Evolutionary conservation across 139 green algal species (phyloP).

Genomic region (Chlorella sp.): DNA sequence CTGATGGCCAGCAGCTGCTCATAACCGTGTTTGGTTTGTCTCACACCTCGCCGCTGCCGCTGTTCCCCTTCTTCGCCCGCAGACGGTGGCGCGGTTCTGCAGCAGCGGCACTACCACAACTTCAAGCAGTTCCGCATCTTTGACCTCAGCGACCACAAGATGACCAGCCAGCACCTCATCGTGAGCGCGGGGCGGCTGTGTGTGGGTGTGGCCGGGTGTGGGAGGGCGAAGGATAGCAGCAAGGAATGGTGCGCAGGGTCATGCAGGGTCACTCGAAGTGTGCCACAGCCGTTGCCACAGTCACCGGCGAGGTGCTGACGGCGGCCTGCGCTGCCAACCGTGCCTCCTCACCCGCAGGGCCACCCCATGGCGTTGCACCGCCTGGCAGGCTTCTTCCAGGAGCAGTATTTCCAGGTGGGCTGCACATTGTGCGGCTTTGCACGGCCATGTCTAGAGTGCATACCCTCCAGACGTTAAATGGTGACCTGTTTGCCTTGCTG

Average conservation of each 20-base stretch:
- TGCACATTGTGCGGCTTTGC: too few relatives aligned
- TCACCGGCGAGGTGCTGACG: too few relatives aligned
- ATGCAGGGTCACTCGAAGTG: too few relatives aligned
- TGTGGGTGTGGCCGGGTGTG: not conserved
- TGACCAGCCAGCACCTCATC: slow-evolving; percentile 49
- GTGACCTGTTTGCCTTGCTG: too few relatives aligned
- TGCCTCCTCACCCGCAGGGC: not conserved
- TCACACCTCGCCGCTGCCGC: too few relatives aligned
- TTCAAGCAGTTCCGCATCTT: slow-evolving; percentile 56
- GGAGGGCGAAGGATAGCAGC: not conserved
- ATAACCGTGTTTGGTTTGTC: too few relatives aligned
- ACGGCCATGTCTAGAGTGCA: too few relatives aligned
- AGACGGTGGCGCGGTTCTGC: slow-evolving; percentile 47
- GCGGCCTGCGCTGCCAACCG: not conserved
- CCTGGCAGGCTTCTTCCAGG: slow-evolving; percentile 64
- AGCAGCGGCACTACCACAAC: slow-evolving; percentile 53
- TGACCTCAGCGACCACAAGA: slow-evolving; percentile 52
- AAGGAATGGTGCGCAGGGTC: too few relatives aligned
- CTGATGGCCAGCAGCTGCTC: too few relatives aligned
- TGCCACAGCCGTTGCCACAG: too few relatives aligned
- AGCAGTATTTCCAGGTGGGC: slow-evolving; percentile 45
- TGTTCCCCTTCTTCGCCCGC: too few relatives aligned
- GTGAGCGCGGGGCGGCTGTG: not conserved
- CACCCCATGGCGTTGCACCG: slow-evolving; percentile 65
- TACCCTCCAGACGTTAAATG: too few relatives aligned